Evolutionary conservation across 2,329 filamentous ascomycete species (phyloP).

Genomic region (Cladosporium sp.): DNA sequence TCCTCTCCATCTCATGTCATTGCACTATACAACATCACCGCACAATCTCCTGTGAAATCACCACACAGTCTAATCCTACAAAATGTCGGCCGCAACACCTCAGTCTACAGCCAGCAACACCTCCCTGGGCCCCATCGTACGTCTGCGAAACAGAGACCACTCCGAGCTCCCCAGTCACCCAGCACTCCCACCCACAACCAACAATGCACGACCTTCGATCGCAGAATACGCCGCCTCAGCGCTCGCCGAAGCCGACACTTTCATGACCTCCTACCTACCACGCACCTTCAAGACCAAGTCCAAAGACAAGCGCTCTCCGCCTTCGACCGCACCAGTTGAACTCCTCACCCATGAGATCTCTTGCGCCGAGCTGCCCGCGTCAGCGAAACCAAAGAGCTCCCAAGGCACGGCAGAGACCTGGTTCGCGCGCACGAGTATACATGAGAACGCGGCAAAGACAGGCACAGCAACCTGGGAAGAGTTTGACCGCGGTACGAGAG

Average conservation of each 20-base stretch:
- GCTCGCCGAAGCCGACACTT: constrained; percentile 61
- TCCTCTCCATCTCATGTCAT: neutral
- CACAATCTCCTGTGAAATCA: neutral
- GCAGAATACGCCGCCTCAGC: constrained; percentile 53
- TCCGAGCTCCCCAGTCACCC: constrained; percentile 40
- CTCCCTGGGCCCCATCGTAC: constrained; percentile 33
- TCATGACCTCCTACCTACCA: constrained; percentile 59
- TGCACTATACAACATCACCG: neutral
- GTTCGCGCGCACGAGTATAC: constrained; percentile 65
- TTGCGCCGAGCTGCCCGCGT: constrained; percentile 45
- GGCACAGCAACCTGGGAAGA: constrained; percentile 66
- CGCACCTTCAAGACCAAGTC: constrained; percentile 57
- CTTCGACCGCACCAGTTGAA: constrained; percentile 56
- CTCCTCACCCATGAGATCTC: constrained; percentile 56
- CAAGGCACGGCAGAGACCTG: constrained; percentile 56
- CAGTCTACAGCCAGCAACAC: neutral
- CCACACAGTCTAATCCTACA: neutral
- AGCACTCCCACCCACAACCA: constrained; percentile 28
- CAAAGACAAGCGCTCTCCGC: constrained; percentile 49
- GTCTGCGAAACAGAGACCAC: constrained; percentile 36
- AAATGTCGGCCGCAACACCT: neutral
- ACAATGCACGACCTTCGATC: constrained; percentile 16
- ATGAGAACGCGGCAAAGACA: constrained; percentile 53
- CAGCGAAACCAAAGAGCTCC: constrained; percentile 21
- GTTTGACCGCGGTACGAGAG: constrained; percentile 62